Evolutionary conservation across 169 alveolate species (phyloP).

Genomic region (Plasmodium blacklocki): DNA sequence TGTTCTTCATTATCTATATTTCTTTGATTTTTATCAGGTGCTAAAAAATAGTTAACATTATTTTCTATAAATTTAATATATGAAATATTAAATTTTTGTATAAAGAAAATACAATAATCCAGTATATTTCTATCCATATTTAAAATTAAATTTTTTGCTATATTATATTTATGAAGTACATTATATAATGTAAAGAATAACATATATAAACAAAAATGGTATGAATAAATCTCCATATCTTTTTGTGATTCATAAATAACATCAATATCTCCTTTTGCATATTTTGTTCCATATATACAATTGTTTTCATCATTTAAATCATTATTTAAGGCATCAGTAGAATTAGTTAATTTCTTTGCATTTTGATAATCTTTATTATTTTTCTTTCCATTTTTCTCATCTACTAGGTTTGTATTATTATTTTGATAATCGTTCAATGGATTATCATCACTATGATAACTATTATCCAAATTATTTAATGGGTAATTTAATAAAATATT

Average conservation of each 20-base stretch:
- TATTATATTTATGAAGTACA: conserved; percentile 46
- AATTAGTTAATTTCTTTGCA: no score
- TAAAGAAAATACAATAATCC: conserved; percentile 72
- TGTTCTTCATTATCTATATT: background rate
- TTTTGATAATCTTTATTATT: conserved; percentile 8
- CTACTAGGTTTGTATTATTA: background rate
- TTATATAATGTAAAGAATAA: conserved; percentile 61
- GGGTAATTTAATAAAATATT: conserved; percentile 13
- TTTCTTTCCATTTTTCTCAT: conserved; percentile 29
- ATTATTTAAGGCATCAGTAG: background rate
- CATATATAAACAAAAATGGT: conserved; percentile 74
- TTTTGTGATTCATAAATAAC: conserved; percentile 59
- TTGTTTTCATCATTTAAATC: conserved; percentile 15
- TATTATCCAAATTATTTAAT: conserved; percentile 29
- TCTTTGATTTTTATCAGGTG: background rate
- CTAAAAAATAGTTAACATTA: conserved; percentile 34
- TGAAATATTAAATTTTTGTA: conserved; percentile 63
- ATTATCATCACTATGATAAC: conserved; percentile 71
- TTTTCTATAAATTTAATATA: conserved; percentile 48
- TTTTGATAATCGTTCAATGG: conserved; percentile 15
- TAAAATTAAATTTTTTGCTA: conserved; percentile 68
- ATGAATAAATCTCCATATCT: conserved; percentile 76
- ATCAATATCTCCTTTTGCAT: conserved; percentile 68
- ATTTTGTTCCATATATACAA: conserved; percentile 30
- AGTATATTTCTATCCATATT: conserved; percentile 76